Evolutionary conservation across 2,329 filamentous ascomycete genomes (phyloP), one percentile per base, ranked within the genome.

Genomic region (Myotisia sp.): DNA sequence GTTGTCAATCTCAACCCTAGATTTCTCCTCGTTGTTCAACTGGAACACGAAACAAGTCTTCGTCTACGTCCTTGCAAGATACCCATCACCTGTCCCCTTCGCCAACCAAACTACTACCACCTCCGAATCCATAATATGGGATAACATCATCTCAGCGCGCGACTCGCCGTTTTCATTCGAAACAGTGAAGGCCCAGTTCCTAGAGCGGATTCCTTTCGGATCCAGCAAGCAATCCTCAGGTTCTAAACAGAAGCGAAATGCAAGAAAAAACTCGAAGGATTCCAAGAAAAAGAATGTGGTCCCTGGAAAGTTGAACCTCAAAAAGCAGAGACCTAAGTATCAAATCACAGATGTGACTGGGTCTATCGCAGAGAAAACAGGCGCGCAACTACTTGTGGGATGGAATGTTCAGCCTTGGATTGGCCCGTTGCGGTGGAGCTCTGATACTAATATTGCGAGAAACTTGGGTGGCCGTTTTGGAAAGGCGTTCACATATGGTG

Each of bases 21-120:
- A 98, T 62, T 72, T 98, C 40, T 79, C 76, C 40, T 79, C 79
- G 27, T 81, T 98, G 48, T 95, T 95, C 71, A 92, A 82, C 53
- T 98, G 87, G 90, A 98, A 98, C 68, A 98, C 92, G 13, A 98
- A 98, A 60, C 83, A 95, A 62, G 65, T 98, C 50, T 98, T 95
- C 62, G 76, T 94, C 56, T 98, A 93, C 64, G 76, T 98, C 39
- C 87, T 84, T 36, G 87, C 87, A 36, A 77, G 67, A 37, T 79
- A 78, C 53, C 65, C 52, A 3, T 47, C 67, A 23, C 62, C 65
- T 23, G n/a, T n/a, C n/a, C n/a, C n/a, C n/a, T n/a, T n/a, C n/a
- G 59, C 60, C 30, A 56, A 58, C 30, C 43, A 47, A 9, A 44
- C 50, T 19, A 33, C 33, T 13, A 26, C 39, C n/a, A 65, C 62